Evolutionary conservation across 2,329 filamentous ascomycete species (phyloP).

Genomic region (Microcyclospora pomicola): DNA sequence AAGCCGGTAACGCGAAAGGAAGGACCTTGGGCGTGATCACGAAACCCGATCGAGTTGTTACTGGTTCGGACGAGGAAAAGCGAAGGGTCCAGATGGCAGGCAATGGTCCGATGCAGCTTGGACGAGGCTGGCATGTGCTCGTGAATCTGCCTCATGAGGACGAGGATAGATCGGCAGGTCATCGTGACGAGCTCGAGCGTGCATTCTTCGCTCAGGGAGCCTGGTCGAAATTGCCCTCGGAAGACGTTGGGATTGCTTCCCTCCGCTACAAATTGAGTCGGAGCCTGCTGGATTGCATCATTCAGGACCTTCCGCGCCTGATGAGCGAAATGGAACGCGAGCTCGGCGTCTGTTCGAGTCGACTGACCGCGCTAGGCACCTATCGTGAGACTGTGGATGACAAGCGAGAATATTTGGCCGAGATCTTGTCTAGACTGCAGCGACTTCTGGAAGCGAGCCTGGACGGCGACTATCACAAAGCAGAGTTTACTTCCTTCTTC

Average conservation of each 20-base stretch:
- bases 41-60: constrained; percentile 19
- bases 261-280: neutral
- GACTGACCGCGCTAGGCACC: neutral
- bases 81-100: neutral
- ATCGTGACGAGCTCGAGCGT: neutral
- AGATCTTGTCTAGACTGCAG: neutral
- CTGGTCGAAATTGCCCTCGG: neutral
- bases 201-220: neutral
- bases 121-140: neutral
- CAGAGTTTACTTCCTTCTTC: neutral
- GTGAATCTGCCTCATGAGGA: neutral
- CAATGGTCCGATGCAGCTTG: neutral
- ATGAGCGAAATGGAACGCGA: constrained; percentile 26
- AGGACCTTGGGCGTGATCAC: constrained; percentile 23
- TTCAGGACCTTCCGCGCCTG: neutral
- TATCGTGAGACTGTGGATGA: neutral
- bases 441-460: neutral
- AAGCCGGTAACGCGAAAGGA: constrained; percentile 14
- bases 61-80: constrained; percentile 2
- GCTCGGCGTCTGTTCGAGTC: neutral
- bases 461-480: neutral
- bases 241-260: neutral
- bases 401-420: neutral
- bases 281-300: neutral
- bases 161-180: neutral